Conservation (phyloP, 202 grass and related monocot genomes). For the Carex sylvatica region DNA sequence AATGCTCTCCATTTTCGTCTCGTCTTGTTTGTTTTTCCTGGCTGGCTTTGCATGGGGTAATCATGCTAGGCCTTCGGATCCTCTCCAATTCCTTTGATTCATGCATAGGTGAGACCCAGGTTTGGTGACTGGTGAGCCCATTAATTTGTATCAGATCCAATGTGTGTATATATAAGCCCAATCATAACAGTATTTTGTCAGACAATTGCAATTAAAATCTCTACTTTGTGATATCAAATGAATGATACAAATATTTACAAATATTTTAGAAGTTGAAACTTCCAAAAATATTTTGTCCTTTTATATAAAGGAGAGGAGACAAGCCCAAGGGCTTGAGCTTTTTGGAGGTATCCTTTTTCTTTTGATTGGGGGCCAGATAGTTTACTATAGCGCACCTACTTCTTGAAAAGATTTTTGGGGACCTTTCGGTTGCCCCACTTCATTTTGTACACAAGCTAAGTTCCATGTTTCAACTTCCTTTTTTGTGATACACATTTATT, state of each 20-base stretch:
- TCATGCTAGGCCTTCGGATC: not conserved
- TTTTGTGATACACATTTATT: not conserved
- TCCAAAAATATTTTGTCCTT: not conserved
- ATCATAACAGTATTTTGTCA: not conserved
- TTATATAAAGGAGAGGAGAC: not conserved
- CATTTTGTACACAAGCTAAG: conserved; percentile 2
- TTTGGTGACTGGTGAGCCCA: not conserved
- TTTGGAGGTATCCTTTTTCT: not conserved
- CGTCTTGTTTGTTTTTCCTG: conserved; percentile 8
- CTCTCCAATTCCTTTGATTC: not conserved
- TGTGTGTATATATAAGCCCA: not conserved
- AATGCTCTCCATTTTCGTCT: conserved; percentile 4
- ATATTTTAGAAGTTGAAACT: not conserved
- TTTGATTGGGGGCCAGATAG: conserved; percentile 11
- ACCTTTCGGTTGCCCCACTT: conserved; percentile 22
- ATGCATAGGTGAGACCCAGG: not conserved
- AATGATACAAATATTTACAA: not conserved
- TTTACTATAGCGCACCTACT: not conserved
- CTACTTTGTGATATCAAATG: not conserved
- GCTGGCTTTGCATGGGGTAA: not conserved
- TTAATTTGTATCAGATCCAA: not conserved
- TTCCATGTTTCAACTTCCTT: not conserved
- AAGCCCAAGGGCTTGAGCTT: not conserved
- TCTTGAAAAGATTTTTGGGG: not conserved
- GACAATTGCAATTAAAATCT: not conserved